Percentiles rank a stretch among this genome's conserved stretches.
Conservation (phyloP, 2,329 filamentous ascomycete genomes). For the Fusarium floridanum region DNA sequence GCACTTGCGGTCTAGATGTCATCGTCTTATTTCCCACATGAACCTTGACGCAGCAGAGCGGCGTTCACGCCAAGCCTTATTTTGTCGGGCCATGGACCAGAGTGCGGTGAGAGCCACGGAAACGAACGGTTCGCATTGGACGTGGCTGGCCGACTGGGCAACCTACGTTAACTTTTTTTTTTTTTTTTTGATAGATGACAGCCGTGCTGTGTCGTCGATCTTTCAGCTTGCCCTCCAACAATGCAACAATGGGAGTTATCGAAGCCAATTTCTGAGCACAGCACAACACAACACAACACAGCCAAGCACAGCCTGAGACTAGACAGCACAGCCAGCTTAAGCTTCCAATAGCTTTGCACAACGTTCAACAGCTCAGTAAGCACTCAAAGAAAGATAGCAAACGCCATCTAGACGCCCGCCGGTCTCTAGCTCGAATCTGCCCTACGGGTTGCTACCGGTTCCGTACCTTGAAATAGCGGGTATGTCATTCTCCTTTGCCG, state of each 20-base stretch:
- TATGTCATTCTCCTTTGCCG: conserved; percentile 12
- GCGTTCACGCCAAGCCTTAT: conserved; percentile 14
- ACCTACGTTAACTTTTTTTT: conserved; percentile 1
- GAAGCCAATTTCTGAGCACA: background rate
- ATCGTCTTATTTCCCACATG: conserved; percentile 17
- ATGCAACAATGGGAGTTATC: background rate
- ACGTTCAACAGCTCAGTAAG: background rate
- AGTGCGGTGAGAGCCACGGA: conserved; percentile 19
- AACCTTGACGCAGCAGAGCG: conserved; percentile 5
- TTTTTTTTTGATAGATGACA: conserved; percentile 11
- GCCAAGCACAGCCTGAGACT: conserved; percentile 1
- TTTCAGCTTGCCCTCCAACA: background rate
- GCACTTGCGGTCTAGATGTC: conserved; percentile 18
- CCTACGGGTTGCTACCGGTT: conserved; percentile 31
- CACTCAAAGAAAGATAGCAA: conserved; percentile 1
- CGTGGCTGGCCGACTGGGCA: background rate
- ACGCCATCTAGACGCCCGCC: conserved; percentile 16
- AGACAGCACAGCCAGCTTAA: background rate
- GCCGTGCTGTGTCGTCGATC: conserved; percentile 8
- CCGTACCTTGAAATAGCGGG: conserved; percentile 21
- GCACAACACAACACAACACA: background rate
- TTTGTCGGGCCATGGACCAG: background rate
- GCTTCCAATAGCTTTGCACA: background rate
- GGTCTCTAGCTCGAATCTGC: conserved; percentile 17
- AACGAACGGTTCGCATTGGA: background rate